Base-by-base conservation (phyloP, 2,329 filamentous ascomycete species). In the Dactylellina drechsleri region DNA sequence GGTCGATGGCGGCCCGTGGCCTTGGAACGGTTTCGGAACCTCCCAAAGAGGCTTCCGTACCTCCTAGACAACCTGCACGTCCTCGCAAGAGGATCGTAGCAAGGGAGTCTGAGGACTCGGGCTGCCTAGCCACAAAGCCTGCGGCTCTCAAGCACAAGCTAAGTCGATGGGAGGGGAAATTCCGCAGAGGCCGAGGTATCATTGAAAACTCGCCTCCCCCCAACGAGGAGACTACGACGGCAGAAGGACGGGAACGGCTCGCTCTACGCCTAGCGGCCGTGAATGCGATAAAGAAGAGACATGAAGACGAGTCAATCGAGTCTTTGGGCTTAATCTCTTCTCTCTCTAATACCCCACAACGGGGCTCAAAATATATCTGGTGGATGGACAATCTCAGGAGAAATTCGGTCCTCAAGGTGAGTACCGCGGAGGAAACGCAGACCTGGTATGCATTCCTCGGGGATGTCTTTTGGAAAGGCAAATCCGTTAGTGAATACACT, bases 331-430 rank as follows among this genome's bases (percentile, higher is more conserved):
- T 2, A 7, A 26, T 52, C 10, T 13, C 12, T 12, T 13, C 12
- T 18, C n/a, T 52, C 20, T 18, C 15, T 1, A 52, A 26, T 8
- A 23, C 49, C 20, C 49, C 49, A 23, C 7, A 16, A 16, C 16
- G n/a, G 18, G 49, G 49, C 20, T 52, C 49, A 52, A 23, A 5
- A 16, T 52, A 52, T 18, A 13, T 52, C 18, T 52, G 49, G 49
- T 13, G 10, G 16, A 52, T 20, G 12, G 49, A 52, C 10, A 18
- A 47, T 7, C 10, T 23, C 1, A 23, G 12, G 13, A 20, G 20
- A 13, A 23, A 4, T 5, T 20, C n/a, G 2, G 49, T 52, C 4
- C 49, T 12, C 12, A 6, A 18, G 4, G n/a, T 23, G 20, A 5
- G 13, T 8, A 23, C 10, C 49, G 18, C 20, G 1, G 49, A 20